These are phyloP conservation scores for Paramecium pentaurelia DNA, from an alignment of 73 alveolate genomes.

Conservation along the genomic window DNA sequence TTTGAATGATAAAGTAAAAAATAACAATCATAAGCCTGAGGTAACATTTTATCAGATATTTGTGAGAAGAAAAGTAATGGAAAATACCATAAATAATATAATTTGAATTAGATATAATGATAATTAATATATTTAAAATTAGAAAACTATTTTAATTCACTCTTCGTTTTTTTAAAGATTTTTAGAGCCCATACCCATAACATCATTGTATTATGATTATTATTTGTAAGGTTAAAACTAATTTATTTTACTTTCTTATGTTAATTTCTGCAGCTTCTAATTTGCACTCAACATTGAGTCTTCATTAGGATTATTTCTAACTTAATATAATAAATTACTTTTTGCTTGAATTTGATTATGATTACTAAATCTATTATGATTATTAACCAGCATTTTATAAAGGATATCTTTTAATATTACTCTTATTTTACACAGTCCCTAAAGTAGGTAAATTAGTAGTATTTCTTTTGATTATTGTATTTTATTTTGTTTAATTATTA, in stretches of 20 bases:
- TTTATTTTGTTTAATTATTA: background rate
- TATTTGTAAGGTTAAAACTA: slow-evolving; percentile 34
- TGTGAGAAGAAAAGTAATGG: background rate
- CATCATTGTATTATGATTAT: slow-evolving; percentile 6
- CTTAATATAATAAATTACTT: background rate
- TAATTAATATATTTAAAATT: background rate
- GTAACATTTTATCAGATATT: background rate
- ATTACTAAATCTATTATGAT: background rate
- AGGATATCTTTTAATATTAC: background rate
- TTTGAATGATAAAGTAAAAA: background rate
- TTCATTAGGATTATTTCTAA: background rate
- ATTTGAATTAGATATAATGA: background rate
- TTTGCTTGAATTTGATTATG: background rate
- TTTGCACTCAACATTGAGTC: background rate
- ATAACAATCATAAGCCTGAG: background rate
- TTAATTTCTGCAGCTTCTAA: background rate
- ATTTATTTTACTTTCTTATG: background rate
- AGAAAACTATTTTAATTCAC: background rate
- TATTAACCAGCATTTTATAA: slow-evolving; percentile 18
- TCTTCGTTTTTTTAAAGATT: background rate
- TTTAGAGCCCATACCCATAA: background rate
- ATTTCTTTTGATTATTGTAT: background rate
- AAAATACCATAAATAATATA: background rate
- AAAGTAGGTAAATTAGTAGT: slow-evolving; percentile 21
- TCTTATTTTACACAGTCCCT: background rate